These are phyloP conservation scores for Cystoderma amianthinum DNA, from an alignment of 768 basidiomycete genomes.

Conservation along the genomic window DNA sequence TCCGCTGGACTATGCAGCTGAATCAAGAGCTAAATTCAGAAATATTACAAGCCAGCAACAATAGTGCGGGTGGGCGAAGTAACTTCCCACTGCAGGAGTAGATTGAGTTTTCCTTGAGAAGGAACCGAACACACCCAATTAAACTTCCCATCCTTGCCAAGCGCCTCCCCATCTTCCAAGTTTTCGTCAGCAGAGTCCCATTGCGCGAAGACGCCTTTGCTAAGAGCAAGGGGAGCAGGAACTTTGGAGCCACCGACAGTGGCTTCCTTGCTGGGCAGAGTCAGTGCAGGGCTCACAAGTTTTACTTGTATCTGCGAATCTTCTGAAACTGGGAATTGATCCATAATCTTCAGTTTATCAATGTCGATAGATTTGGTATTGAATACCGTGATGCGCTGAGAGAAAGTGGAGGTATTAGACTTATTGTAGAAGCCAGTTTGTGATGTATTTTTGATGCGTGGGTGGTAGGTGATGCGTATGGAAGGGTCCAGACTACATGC, in stretches of 20 bases:
- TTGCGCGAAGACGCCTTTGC: conserved; percentile 17
- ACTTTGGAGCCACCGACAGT: conserved; percentile 6
- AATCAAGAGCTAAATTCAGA: no score
- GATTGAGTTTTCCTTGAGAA: conserved; percentile 16
- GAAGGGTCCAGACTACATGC: no score
- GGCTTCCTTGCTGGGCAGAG: conserved; percentile 11
- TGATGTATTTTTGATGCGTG: conserved; percentile 22
- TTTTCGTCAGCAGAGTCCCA: conserved; percentile 11
- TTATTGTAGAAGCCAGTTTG: conserved; percentile 28
- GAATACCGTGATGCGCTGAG: no score
- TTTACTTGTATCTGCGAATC: conserved; percentile 30
- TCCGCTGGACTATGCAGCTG: no score
- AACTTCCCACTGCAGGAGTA: conserved; percentile 5
- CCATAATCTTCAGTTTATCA: no score
- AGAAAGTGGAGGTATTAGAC: conserved; percentile 19
- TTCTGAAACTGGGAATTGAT: conserved; percentile 31
- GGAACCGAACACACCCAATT: no score
- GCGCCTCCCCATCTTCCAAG: conserved; percentile 19
- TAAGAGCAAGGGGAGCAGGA: conserved; percentile 15
- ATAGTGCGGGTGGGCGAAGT: not conserved
- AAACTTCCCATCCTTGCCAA: no score
- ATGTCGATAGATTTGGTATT: conserved; percentile 30
- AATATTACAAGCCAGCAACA: not conserved
- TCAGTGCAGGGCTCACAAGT: no score
- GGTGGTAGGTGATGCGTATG: no score